Base-by-base conservation (phyloP, 495 filamentous ascomycete genomes). In the Bacidia gigantensis region DNA sequence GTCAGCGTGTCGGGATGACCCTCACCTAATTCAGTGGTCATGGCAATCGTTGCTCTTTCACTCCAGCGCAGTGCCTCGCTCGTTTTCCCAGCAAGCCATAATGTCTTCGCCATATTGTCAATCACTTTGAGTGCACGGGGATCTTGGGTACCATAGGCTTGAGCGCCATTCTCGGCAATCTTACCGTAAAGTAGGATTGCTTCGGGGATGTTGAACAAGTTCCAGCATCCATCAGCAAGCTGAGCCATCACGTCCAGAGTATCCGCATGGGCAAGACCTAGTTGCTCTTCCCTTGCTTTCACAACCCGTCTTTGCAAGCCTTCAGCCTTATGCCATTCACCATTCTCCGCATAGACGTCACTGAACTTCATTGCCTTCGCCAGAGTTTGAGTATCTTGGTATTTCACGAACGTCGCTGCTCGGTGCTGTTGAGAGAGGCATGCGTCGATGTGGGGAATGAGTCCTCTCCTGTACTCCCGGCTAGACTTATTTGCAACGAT, bases 401-500 rank as follows among this genome's bases (percentile, higher is more conserved):
- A 44, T 44, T 50, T 38, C n/a, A 55, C 29, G 24, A 21, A 50
- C 39, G 45, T 29, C 23, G 23, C 26, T 41, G 25, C 3, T 9
- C 24, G 20, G 14, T 42, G 22, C 18, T 26, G 18, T 22, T 50
- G 26, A 26, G 21, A 47, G 43, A 62, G 48, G 52, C 61, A 66
- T 29, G 61, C 43, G 49, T 60, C 54, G 23, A 62, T 57, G 32
- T 66, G 57, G 44, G 59, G 52, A 20, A 64, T 17, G n/a, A 63
- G 46, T 9, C 29, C 24, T 52, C 59, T 54, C 46, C 61, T 55
- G 11, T 51, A 46, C 24, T 26, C 14, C 40, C 47, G 47, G 10
- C 55, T 52, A 17, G 46, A 42, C 3, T 56, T 41, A 44, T 57
- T 52, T 39, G 54, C 47, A 49, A 55, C 50, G 1, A 58, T 24